Conservation (phyloP, 345 rosid species). For the Rhizophora mangle region DNA sequence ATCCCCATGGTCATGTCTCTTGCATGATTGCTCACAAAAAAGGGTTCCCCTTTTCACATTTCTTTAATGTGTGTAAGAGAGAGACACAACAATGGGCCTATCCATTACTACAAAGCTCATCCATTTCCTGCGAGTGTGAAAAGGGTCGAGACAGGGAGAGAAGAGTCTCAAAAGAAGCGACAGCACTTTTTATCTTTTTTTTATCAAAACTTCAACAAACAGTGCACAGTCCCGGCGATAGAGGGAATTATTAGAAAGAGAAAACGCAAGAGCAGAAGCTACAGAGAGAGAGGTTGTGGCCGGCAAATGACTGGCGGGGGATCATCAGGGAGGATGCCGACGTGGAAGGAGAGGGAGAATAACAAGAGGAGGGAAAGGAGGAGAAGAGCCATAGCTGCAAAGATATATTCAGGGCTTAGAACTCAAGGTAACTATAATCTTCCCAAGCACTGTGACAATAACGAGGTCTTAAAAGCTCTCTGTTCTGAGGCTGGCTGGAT, state of each 20-base stretch:
- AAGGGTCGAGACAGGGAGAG: background rate
- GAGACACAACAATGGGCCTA: background rate
- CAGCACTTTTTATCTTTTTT: background rate
- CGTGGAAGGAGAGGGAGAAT: conserved; percentile 37
- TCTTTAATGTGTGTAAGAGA: background rate
- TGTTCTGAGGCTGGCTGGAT: conserved; percentile 37
- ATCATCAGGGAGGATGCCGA: conserved; percentile 30
- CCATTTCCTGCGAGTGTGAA: conserved; percentile 3
- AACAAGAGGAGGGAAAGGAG: conserved; percentile 34
- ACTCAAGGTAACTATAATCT: conserved; percentile 31
- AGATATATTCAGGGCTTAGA: conserved; percentile 30
- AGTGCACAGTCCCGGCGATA: conserved; percentile 19
- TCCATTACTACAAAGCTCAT: background rate
- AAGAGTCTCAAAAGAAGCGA: background rate
- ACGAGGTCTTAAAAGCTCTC: conserved; percentile 35
- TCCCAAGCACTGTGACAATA: conserved; percentile 37
- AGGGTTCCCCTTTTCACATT: background rate
- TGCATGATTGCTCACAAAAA: background rate
- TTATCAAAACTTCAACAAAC: conserved; percentile 8
- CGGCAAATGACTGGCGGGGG: conserved; percentile 32
- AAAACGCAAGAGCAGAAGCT: no score
- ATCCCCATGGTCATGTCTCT: background rate
- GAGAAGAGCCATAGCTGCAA: conserved; percentile 37
- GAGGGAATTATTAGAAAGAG: background rate
- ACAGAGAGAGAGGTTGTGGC: background rate